Conservation (phyloP, 2,329 filamentous ascomycete species). For the Verticillium isaacii region DNA sequence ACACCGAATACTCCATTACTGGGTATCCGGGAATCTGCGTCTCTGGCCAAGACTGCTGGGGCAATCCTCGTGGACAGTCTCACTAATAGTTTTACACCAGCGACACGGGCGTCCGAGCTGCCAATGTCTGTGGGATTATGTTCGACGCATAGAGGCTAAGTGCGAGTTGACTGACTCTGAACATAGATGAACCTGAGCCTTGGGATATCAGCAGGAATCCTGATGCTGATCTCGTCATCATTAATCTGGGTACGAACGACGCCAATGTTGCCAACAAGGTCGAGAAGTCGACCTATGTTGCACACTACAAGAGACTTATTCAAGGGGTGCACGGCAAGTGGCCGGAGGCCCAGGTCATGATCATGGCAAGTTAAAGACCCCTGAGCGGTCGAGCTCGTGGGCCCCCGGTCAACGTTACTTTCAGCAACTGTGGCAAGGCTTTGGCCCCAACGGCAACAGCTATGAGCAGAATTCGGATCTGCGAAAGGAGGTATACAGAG, state of each 20-base stretch:
- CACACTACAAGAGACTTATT: slow-evolving; percentile 37
- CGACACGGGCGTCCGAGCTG: slow-evolving; percentile 45
- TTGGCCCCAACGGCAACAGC: slow-evolving; percentile 42
- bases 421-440: slow-evolving; percentile 51
- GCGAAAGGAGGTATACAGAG: slow-evolving; percentile 42
- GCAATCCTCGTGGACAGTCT: slow-evolving; percentile 40
- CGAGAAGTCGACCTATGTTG: slow-evolving; percentile 29
- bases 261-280: slow-evolving; percentile 36
- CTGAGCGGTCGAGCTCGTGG: slow-evolving; percentile 2
- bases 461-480: slow-evolving; percentile 43
- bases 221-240: slow-evolving; percentile 38
- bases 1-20: slow-evolving; percentile 54
- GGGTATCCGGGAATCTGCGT: slow-evolving; percentile 56
- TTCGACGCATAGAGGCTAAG: slow-evolving; percentile 11
- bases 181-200: slow-evolving; percentile 32
- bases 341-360: slow-evolving; percentile 38
- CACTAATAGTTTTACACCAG: slow-evolving; percentile 55
- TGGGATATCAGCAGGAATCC: slow-evolving; percentile 39
- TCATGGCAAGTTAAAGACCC: slow-evolving; percentile 27
- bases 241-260: slow-evolving; percentile 44
- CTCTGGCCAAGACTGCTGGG: slow-evolving; percentile 51
- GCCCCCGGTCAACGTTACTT: slow-evolving; percentile 8
- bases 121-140: slow-evolving; percentile 35
- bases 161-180: neutral
- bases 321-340: slow-evolving; percentile 41